Evolutionary conservation across 208 protist genomes (phyloP).

Genomic region (Lotmaria passim): DNA sequence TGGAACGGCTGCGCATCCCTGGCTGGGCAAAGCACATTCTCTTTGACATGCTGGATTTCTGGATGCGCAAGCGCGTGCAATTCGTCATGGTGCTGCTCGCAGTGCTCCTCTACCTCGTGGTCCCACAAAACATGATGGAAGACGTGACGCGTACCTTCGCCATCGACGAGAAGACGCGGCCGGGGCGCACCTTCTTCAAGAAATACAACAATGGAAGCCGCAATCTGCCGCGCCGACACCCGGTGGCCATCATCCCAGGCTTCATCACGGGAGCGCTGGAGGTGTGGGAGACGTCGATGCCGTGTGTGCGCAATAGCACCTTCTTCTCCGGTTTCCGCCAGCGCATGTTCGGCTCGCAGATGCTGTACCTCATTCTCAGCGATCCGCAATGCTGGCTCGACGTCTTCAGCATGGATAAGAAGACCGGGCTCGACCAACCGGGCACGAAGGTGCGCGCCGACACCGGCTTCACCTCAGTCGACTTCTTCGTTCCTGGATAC

Average conservation of each 20-base stretch:
- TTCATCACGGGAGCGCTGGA: slow-evolving; percentile 91
- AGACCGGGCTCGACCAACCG: slow-evolving; percentile 71
- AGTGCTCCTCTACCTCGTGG: slow-evolving; percentile 26
- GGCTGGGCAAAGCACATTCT: slow-evolving; percentile 37
- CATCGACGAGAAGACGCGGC: slow-evolving; percentile 70
- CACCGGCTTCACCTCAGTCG: slow-evolving; percentile 77
- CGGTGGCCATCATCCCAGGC: slow-evolving; percentile 83
- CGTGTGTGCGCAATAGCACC: slow-evolving; percentile 54
- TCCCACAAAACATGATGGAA: slow-evolving; percentile 27
- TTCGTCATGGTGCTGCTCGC: slow-evolving; percentile 40
- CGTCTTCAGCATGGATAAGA: slow-evolving; percentile 71
- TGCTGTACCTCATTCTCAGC: slow-evolving; percentile 75
- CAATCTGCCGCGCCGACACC: slow-evolving; percentile 62
- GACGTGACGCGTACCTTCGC: slow-evolving; percentile 63
- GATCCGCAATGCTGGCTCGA: slow-evolving; percentile 84
- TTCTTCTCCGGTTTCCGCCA: slow-evolving; percentile 67
- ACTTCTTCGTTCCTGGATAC: slow-evolving; percentile 91
- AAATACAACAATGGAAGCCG: slow-evolving; percentile 45
- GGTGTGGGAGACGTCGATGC: slow-evolving; percentile 72
- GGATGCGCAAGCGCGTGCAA: slow-evolving; percentile 54
- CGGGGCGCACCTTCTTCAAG: slow-evolving; percentile 65
- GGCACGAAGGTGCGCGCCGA: slow-evolving; percentile 87
- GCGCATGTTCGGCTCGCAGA: slow-evolving; percentile 83
- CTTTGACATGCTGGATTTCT: slow-evolving; percentile 63
- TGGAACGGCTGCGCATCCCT: slow-evolving; percentile 42